Evolutionary conservation across 164 flowering plant genomes (phyloP).

Genomic region (Vitis amurensis): DNA sequence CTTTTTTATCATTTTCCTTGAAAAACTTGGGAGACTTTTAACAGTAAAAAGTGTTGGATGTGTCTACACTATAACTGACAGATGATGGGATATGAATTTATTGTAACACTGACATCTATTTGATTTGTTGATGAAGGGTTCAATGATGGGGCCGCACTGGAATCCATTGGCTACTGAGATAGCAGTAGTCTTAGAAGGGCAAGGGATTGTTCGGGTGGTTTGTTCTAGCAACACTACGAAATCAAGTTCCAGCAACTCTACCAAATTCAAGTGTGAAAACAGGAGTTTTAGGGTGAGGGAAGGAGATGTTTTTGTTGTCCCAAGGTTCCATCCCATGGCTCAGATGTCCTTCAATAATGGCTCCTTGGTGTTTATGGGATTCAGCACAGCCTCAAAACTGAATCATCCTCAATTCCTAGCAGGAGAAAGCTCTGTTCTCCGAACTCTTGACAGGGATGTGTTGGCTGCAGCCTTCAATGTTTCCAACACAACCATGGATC

Average conservation of each 20-base stretch:
- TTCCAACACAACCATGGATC: slow-evolving; percentile 32
- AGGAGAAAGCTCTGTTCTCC: slow-evolving; percentile 67
- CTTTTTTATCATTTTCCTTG: too few species aligned
- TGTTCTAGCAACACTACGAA: slow-evolving; percentile 40
- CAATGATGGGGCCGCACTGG: slow-evolving; percentile 99
- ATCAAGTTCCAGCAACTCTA: slow-evolving; percentile 35
- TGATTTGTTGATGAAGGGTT: slow-evolving; percentile 39
- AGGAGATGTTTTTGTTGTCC: slow-evolving; percentile 76
- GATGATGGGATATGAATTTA: background rate
- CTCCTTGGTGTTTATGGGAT: slow-evolving; percentile 77
- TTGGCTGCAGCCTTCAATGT: slow-evolving; percentile 60
- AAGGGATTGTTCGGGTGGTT: slow-evolving; percentile 68
- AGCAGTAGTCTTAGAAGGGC: slow-evolving; percentile 60
- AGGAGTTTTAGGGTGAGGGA: slow-evolving; percentile 58
- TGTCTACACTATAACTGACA: background rate
- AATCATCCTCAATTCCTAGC: slow-evolving; percentile 79
- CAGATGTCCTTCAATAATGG: slow-evolving; percentile 81
- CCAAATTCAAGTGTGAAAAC: slow-evolving; percentile 38
- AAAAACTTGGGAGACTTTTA: too few species aligned
- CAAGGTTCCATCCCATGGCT: slow-evolving; percentile 79
- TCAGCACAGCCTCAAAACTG: slow-evolving; percentile 54
- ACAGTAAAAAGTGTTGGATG: too few species aligned
- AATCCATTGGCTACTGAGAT: slow-evolving; percentile 82
- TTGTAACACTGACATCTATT: background rate
- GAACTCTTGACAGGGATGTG: slow-evolving; percentile 35